Evolutionary conservation across 2,329 filamentous ascomycete species (phyloP).

Genomic region (Botrytis fragariae): DNA sequence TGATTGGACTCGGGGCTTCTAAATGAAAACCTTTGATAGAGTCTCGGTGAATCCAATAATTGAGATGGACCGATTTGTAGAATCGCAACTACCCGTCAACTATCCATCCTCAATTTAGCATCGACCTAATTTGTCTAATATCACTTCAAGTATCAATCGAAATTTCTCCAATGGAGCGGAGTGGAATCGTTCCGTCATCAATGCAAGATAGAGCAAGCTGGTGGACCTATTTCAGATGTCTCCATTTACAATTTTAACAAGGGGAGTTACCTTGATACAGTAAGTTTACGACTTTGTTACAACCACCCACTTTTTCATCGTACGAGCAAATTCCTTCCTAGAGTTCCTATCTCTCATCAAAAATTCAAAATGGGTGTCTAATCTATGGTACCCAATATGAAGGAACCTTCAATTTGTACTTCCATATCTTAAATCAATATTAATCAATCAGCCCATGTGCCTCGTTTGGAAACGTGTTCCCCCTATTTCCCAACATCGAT

Average conservation of each 20-base stretch:
- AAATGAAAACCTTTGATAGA: neutral
- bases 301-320: constrained; percentile 5
- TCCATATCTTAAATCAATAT: neutral
- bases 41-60: neutral
- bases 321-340: neutral
- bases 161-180: neutral
- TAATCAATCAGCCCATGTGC: neutral
- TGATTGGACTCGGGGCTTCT: neutral
- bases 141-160: neutral
- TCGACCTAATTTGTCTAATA: neutral
- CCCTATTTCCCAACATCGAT: neutral
- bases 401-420: neutral
- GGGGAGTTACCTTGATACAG: neutral
- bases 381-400: neutral
- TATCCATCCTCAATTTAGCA: neutral
- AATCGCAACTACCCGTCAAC: neutral
- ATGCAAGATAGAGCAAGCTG: constrained; percentile 3
- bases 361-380: neutral
- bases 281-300: constrained; percentile 1
- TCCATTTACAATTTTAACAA: neutral
- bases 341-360: neutral
- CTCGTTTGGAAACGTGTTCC: neutral
- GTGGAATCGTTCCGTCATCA: constrained; percentile 9
- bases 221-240: neutral
- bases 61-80: neutral